Evolutionary conservation across 129 eudicot species (phyloP), one percentile per base, ranked within the genome.

Genomic region (Escallonia herrerae): DNA sequence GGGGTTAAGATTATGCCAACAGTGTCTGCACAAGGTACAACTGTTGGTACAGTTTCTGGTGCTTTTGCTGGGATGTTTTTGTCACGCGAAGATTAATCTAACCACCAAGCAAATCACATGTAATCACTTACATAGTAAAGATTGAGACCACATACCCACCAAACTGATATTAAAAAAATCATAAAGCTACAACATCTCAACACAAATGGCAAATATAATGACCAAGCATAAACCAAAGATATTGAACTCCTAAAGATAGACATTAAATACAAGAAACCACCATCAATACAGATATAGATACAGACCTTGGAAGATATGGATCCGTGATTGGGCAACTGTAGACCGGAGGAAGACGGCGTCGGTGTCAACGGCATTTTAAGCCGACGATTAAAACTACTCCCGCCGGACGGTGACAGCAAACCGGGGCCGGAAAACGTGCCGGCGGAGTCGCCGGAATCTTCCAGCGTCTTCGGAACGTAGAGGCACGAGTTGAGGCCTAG

Each of bases 301-400:
- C 68, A 11, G 60, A 74, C 95, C 97, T 80, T 84, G 64, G 85
- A 71, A 47, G 94, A 80, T 82, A 86, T 87, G 71, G 68, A 39
- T 48, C 74, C 79, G 65, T 84, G 76, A 58, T 87, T 84, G 1
- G 94, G 80, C 67, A 80, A 60, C 60, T 56, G 83, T 46, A 87
- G 95, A 54, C 97, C 97, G 43, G 97, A 90, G 42, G 97, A 90
- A 2, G 97, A 90, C 12, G 97, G 97, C 58, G 89, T 82, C 15
- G 95, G 97, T 5, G 97, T 90, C 11, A 83, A 75, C 14, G 95
- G 90, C 90, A 81, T 84, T 33, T 62, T 71, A 40, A 53, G 81
- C 9, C 63, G 70, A 7, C 65, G 71, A 46, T 76, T 86, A 8
- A 87, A 81, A 43, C 43, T 75, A 60, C 84, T 67, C 5, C 65